Conservation (phyloP, 805 yeast species). For the Kodamaea fukazawae region DNA sequence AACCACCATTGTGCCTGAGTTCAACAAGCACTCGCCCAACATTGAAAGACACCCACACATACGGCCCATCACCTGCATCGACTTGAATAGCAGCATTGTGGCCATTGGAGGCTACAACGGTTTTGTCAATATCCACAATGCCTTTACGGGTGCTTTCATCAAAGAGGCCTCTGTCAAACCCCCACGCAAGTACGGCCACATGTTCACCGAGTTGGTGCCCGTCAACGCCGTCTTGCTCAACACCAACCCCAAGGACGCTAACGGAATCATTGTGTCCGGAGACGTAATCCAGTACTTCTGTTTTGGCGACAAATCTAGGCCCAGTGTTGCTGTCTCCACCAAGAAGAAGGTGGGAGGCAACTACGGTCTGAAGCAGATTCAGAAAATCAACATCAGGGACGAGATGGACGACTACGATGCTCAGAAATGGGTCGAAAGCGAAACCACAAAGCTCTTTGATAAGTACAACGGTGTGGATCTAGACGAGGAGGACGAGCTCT, state of each 20-base stretch:
- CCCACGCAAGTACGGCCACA: constrained; percentile 24
- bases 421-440: constrained; percentile 21
- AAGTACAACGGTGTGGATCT: constrained; percentile 46
- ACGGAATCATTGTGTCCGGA: constrained; percentile 43
- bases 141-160: constrained; percentile 40
- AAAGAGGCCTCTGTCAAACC: constrained; percentile 31
- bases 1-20: constrained; percentile 21
- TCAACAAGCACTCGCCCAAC: constrained; percentile 17
- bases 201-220: constrained; percentile 24
- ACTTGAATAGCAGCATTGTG: constrained; percentile 32
- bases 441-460: constrained; percentile 29
- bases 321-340: constrained; percentile 9
- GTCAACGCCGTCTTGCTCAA: constrained; percentile 26
- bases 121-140: constrained; percentile 39
- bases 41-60: constrained; percentile 7
- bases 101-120: constrained; percentile 45
- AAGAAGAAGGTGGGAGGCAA: constrained; percentile 17
- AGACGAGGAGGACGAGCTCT: constrained; percentile 26
- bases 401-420: constrained; percentile 38
- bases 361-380: constrained; percentile 23
- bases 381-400: constrained; percentile 25
- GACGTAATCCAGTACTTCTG: constrained; percentile 45
- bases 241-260: constrained; percentile 21
- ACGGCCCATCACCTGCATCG: constrained; percentile 23
- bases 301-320: constrained; percentile 37